phyloP scores from a whole-genome alignment of 257 asterid genomes.

The Lantana camara region DNA sequence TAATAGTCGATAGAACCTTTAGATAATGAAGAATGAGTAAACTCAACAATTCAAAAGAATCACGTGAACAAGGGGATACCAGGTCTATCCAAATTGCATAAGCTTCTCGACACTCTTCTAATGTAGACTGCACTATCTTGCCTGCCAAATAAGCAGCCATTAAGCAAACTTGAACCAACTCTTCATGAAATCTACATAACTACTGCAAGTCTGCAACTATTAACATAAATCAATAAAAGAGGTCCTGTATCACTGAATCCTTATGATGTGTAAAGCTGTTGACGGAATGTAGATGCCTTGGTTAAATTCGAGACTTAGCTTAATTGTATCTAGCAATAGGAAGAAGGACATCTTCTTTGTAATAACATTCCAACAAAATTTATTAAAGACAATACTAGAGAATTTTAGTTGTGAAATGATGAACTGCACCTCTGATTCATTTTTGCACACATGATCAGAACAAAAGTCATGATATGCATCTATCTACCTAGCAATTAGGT shows the following conservation, averaged over 20 bases:
- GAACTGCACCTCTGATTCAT: conserved; percentile 9
- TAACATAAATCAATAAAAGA: not conserved
- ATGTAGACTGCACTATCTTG: conserved; percentile 91
- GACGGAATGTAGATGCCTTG: too few relatives aligned
- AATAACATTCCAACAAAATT: not conserved
- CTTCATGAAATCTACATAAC: conserved; percentile 15
- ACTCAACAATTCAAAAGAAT: not conserved
- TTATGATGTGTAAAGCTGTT: too few relatives aligned
- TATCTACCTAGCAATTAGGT: not conserved
- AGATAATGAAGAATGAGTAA: conserved; percentile 20
- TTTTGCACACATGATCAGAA: not conserved
- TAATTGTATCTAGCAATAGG: not conserved
- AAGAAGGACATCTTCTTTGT: not conserved
- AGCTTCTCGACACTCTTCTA: conserved; percentile 89
- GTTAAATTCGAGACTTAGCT: too few relatives aligned
- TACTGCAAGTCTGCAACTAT: not conserved
- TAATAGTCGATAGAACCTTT: conserved; percentile 25
- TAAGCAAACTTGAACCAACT: conserved; percentile 23
- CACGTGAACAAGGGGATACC: conserved; percentile 43
- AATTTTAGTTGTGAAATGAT: not conserved
- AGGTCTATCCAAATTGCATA: conserved; percentile 79
- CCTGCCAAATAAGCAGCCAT: conserved; percentile 59
- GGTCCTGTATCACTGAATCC: too few relatives aligned
- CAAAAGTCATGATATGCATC: not conserved
- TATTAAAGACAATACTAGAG: not conserved